These are phyloP conservation scores for Fusarium phyllophilum DNA, from an alignment of 2,329 filamentous ascomycete genomes.

Conservation along the genomic window DNA sequence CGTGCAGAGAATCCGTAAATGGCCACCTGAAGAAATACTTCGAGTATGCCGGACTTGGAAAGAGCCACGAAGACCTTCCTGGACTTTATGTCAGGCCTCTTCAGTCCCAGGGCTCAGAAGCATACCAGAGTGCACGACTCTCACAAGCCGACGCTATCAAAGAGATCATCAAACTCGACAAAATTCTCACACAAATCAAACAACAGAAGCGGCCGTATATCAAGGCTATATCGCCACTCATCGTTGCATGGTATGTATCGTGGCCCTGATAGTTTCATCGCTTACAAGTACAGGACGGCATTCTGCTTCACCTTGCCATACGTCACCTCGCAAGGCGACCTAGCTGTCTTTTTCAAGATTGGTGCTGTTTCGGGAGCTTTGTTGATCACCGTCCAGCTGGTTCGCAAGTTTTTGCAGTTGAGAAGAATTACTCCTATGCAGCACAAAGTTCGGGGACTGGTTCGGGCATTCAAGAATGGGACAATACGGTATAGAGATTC, in stretches of 20 bases:
- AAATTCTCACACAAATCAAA: not conserved
- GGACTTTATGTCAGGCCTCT: not conserved
- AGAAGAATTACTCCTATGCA: not conserved
- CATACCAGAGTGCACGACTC: fast-evolving
- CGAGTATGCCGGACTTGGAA: fast-evolving
- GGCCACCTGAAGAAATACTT: not conserved
- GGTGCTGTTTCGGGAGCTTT: not conserved
- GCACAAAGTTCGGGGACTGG: conserved; percentile 2
- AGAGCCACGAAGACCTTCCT: fast-evolving
- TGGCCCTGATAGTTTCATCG: fast-evolving
- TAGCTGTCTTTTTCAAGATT: fast-evolving
- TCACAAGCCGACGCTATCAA: fast-evolving
- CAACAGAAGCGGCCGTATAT: not conserved
- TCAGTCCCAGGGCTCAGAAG: fast-evolving
- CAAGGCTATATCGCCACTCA: not conserved
- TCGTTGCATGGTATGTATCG: not conserved
- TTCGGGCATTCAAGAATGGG: conserved; percentile 15
- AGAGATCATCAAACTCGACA: not conserved
- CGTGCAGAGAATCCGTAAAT: not conserved
- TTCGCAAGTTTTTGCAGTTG: not conserved
- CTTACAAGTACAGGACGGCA: not conserved
- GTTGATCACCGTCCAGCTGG: fast-evolving
- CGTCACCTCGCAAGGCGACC: fast-evolving
- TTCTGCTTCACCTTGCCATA: not conserved
- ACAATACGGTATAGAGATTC: conserved; percentile 1